Evolutionary conservation across 1,284 basidiomycete genomes (phyloP).

Genomic region (Cutaneotrichosporon sp.): DNA sequence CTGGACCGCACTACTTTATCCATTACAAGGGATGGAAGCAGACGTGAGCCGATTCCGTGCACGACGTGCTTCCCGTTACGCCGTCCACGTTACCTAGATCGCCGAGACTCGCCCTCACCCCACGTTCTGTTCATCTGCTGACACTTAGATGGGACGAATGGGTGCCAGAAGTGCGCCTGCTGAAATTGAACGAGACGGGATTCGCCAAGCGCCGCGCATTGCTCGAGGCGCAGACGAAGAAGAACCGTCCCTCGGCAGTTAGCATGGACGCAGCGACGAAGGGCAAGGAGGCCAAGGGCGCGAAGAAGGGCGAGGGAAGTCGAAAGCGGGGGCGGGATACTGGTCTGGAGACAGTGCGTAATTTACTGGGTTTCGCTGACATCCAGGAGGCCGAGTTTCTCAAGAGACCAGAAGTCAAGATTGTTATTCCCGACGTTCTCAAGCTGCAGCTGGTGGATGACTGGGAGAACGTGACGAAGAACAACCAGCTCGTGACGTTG

Average conservation of each 20-base stretch:
- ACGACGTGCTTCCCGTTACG: too few relatives aligned
- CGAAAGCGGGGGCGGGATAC: slow-evolving; percentile 51
- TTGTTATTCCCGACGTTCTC: slow-evolving; percentile 80
- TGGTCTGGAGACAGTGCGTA: slow-evolving; percentile 40
- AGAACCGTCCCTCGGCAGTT: slow-evolving; percentile 29
- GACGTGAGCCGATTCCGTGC: slow-evolving; percentile 69
- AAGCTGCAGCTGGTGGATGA: slow-evolving; percentile 92
- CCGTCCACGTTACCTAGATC: not conserved
- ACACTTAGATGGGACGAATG: slow-evolving; percentile 89
- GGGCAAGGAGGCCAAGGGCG: slow-evolving; percentile 36
- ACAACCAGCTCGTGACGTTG: slow-evolving; percentile 82
- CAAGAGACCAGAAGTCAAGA: slow-evolving; percentile 83
- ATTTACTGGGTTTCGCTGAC: not conserved
- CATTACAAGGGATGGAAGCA: slow-evolving; percentile 99
- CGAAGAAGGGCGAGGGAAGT: slow-evolving; percentile 48
- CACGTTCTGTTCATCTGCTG: not conserved
- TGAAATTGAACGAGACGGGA: slow-evolving; percentile 83
- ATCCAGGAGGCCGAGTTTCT: slow-evolving; percentile 52
- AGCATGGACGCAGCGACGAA: slow-evolving; percentile 21
- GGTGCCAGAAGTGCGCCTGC: slow-evolving; percentile 75
- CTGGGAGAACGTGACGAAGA: slow-evolving; percentile 96
- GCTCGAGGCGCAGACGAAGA: slow-evolving; percentile 48
- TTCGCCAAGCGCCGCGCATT: slow-evolving; percentile 65
- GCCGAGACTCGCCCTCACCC: not conserved
- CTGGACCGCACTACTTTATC: slow-evolving; percentile 84